phyloP scores from a whole-genome alignment of 2,329 filamentous ascomycete species.

The Teratosphaeria destructans region DNA sequence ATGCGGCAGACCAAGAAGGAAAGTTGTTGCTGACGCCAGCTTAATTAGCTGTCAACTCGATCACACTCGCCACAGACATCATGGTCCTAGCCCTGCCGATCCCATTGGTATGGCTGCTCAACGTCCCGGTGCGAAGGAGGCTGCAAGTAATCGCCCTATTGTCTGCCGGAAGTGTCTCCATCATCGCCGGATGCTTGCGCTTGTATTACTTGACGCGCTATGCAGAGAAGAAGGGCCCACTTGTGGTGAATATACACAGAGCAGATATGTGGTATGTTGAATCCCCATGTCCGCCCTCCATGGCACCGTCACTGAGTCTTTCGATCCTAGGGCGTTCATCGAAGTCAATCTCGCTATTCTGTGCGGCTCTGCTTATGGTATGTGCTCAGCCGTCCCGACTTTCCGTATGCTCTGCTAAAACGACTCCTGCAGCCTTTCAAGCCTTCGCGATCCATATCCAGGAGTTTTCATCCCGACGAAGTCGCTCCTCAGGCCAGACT shows the following conservation, averaged over 20 bases:
- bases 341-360: not conserved
- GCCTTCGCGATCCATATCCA: not conserved
- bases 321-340: not conserved
- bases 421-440: not conserved
- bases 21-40: not conserved
- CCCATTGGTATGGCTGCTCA: not conserved
- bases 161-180: not conserved
- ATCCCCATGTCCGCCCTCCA: not conserved
- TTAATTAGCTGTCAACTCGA: not conserved
- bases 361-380: not conserved
- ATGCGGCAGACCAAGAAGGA: no score
- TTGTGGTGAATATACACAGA: not conserved
- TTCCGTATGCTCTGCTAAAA: not conserved
- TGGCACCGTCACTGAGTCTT: not conserved
- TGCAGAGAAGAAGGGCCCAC: not conserved
- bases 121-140: not conserved
- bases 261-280: not conserved
- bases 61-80: not conserved
- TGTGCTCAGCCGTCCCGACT: not conserved
- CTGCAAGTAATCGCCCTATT: not conserved
- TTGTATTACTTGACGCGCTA: not conserved
- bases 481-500: not conserved
- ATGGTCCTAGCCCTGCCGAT: not conserved
- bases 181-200: not conserved
- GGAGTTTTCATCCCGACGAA: not conserved